Evolutionary conservation across 2,329 filamentous ascomycete genomes (phyloP), one percentile per base, ranked within the genome.

Genomic region (Immersiporthe knoxdaviesiana): DNA sequence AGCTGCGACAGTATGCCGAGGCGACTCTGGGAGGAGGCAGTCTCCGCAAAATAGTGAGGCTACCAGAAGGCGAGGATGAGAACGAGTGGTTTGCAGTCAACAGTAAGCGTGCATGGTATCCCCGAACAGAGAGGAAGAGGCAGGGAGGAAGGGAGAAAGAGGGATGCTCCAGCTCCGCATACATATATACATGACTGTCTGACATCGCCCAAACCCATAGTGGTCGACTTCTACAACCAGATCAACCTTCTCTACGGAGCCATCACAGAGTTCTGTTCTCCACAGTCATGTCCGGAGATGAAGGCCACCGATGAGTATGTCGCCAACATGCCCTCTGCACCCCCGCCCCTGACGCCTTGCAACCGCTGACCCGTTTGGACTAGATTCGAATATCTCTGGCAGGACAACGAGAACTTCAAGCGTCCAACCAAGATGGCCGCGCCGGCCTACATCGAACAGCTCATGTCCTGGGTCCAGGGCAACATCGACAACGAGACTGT

Each of bases 161-260:
- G 24, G 32, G 39, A 30, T 12, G 24, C 14, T 21, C 27, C 35
- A 5, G 2, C 54, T 30, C 32, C 24, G 44, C 2, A 18, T 8
- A 47, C 21, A 21, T n/a, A 21, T n/a, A 32, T 27, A 47, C 30
- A 16, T 32, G 37, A 41, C 21, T 12, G 65, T 47, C 30, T 63
- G 52, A 67, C 39, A n/a, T n/a, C n/a, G 30, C 16, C 59, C 18
- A 37, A 8, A 54, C 64, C 50, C 56, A 66, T 74, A 97, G 94
- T 99, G 84, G 96, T 99, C 84, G 96, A 99, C 82, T 99, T 99
- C 82, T 99, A 99, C 88, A 99, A 99, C 84, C 96, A 99, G 82
- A 97, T 99, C 85, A 99, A 99, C 82, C 88, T 99, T 47, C 90
- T 99, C 70, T 99, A 99, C 80, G 97, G 97, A 70, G 96, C 96